These are phyloP conservation scores for Amanita jacksonii DNA, from an alignment of 768 basidiomycete species.

Conservation along the genomic window DNA sequence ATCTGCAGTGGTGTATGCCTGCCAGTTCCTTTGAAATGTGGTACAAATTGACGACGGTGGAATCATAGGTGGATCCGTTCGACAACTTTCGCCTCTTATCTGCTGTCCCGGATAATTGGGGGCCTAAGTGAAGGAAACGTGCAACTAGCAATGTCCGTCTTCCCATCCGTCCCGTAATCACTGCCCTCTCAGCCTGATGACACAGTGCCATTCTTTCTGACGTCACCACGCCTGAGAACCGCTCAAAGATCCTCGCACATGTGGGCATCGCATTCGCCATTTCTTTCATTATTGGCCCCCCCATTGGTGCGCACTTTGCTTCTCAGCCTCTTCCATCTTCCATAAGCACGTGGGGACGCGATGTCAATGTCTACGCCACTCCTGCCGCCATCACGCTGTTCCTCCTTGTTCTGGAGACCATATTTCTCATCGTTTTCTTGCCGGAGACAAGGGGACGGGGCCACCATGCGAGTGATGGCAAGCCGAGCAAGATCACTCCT, in stretches of 20 bases:
- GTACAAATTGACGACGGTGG: neutral
- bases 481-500: conserved; percentile 13
- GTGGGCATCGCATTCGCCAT: conserved; percentile 96
- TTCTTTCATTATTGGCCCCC: conserved; percentile 88
- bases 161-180: no score
- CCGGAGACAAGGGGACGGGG: conserved; percentile 75
- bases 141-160: conserved; percentile 81
- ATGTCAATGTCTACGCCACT: conserved; percentile 82
- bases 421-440: conserved; percentile 62
- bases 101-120: conserved; percentile 85
- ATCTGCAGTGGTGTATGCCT: conserved; percentile 72
- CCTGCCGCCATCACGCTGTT: conserved; percentile 82
- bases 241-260: conserved; percentile 80
- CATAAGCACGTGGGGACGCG: conserved; percentile 42
- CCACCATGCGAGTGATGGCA: conserved; percentile 10
- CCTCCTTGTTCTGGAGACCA: conserved; percentile 70
- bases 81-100: conserved; percentile 82
- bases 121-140: conserved; percentile 97
- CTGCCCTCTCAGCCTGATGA: conserved; percentile 1
- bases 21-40: neutral
- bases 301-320: conserved; percentile 93
- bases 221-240: conserved; percentile 68
- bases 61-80: conserved; percentile 74
- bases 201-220: conserved; percentile 88
- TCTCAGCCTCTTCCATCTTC: conserved; percentile 67